A percentile compares a stretch with the other conserved stretches of the same genome.
Evolutionary conservation across 2,329 filamentous ascomycete species (phyloP).

Genomic region (Chaetomiaceae sp.): DNA sequence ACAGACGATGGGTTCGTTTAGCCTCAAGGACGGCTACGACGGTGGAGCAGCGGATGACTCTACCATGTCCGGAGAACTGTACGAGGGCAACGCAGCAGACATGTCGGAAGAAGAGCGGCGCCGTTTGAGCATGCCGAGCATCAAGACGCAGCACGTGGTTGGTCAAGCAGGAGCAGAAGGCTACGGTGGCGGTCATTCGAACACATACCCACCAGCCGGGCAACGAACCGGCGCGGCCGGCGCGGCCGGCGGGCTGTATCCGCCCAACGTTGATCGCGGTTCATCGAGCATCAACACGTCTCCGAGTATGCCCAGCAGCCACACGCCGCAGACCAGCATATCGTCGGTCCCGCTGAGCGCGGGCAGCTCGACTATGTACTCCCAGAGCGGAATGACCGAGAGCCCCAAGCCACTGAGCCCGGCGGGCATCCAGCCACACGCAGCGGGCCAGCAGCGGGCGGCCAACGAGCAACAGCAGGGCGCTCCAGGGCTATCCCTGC

Average conservation of each 20-base stretch:
- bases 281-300: slow-evolving; percentile 54
- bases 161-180: slow-evolving; percentile 45
- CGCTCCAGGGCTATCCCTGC: slow-evolving; percentile 23
- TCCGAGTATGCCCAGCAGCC: slow-evolving; percentile 45
- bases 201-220: slow-evolving; percentile 74
- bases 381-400: slow-evolving; percentile 72
- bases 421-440: slow-evolving; percentile 49
- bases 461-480: slow-evolving; percentile 38
- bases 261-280: slow-evolving; percentile 55
- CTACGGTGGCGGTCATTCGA: slow-evolving; percentile 54
- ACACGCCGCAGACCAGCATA: slow-evolving; percentile 48
- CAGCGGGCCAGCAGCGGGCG: slow-evolving; percentile 37
- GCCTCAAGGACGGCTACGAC: slow-evolving; percentile 69
- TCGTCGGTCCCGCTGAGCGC: slow-evolving; percentile 45
- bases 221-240: slow-evolving; percentile 42
- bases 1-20: slow-evolving; percentile 79
- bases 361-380: slow-evolving; percentile 58
- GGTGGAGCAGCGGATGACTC: slow-evolving; percentile 52
- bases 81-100: slow-evolving; percentile 56
- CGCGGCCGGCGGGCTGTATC: slow-evolving; percentile 60
- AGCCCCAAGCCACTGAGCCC: slow-evolving; percentile 81
- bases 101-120: slow-evolving; percentile 56
- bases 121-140: slow-evolving; percentile 67
- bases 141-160: slow-evolving; percentile 67
- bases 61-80: slow-evolving; percentile 53